Evolutionary conservation across 208 protist genomes (phyloP).

Genomic region (Leishmania lainsoni): DNA sequence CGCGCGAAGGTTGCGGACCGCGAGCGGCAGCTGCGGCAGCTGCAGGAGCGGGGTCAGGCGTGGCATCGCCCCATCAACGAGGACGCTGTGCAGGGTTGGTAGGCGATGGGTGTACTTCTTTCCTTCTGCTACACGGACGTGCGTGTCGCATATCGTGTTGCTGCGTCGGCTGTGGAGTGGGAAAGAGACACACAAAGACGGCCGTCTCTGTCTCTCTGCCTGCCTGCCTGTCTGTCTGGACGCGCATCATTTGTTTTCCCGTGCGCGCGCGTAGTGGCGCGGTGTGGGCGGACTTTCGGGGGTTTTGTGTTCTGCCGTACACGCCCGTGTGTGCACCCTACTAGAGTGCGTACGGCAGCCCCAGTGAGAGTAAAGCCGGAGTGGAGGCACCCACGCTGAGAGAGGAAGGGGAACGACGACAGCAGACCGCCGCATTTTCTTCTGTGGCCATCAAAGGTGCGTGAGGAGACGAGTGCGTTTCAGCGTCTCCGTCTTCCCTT

Average conservation of each 20-base stretch:
- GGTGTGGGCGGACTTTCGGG: neutral
- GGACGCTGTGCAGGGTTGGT: constrained; percentile 66
- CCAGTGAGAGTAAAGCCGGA: too few species aligned
- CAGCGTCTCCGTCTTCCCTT: neutral
- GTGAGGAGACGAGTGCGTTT: neutral
- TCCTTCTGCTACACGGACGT: neutral
- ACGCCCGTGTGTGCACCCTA: too few species aligned
- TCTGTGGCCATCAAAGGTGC: neutral
- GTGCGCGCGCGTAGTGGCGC: neutral
- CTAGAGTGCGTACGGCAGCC: neutral
- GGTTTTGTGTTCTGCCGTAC: neutral
- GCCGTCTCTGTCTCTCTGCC: neutral
- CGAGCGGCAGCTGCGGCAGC: constrained; percentile 69
- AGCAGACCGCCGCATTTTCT: neutral
- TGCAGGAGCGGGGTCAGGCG: constrained; percentile 85
- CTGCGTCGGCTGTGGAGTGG: neutral
- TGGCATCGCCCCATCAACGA: constrained; percentile 89
- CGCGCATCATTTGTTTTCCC: neutral
- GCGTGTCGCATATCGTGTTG: neutral
- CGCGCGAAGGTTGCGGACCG: constrained; percentile 76
- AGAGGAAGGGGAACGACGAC: neutral
- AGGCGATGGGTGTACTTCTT: constrained; percentile 1
- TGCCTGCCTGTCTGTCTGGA: neutral
- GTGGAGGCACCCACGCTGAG: too few species aligned
- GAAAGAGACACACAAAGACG: neutral